Conservation (phyloP, 139 green algal genomes). For the Microglena sp. region DNA sequence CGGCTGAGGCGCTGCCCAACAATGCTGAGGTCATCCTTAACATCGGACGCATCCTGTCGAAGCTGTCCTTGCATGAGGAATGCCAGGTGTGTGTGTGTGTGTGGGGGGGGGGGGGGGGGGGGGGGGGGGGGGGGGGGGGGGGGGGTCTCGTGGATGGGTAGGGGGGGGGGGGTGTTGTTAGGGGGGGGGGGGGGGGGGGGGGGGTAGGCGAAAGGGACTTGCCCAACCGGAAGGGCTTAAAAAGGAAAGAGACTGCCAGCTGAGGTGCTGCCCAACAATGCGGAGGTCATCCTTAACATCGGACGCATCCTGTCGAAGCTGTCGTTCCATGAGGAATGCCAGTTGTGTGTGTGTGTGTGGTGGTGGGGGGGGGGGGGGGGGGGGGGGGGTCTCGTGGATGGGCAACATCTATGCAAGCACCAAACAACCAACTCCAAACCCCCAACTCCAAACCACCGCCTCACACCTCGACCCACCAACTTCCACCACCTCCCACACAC, state of each 20-base stretch:
- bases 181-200: no score
- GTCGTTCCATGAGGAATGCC: slow-evolving; percentile 22
- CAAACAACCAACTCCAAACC: no score
- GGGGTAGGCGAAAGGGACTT: no score
- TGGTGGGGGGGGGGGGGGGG: background rate
- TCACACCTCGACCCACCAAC: background rate
- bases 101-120: background rate
- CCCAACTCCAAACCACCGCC: no score
- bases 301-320: slow-evolving; percentile 32
- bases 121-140: no score
- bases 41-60: slow-evolving; percentile 28
- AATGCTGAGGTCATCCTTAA: slow-evolving; percentile 34
- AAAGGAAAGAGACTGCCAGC: no score
- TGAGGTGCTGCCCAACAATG: no score
- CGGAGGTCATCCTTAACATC: slow-evolving; percentile 30
- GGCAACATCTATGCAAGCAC: no score
- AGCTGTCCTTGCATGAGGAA: slow-evolving; percentile 30
- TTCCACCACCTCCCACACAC: background rate
- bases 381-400: background rate
- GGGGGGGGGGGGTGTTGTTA: no score
- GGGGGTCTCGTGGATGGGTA: background rate
- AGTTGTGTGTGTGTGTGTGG: slow-evolving; percentile 9
- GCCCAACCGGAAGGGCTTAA: no score
- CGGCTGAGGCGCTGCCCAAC: background rate
- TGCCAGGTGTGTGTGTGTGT: slow-evolving; percentile 20